Evolutionary conservation across 2,329 filamentous ascomycete species (phyloP).

Genomic region (Colletotrichum scovillei): DNA sequence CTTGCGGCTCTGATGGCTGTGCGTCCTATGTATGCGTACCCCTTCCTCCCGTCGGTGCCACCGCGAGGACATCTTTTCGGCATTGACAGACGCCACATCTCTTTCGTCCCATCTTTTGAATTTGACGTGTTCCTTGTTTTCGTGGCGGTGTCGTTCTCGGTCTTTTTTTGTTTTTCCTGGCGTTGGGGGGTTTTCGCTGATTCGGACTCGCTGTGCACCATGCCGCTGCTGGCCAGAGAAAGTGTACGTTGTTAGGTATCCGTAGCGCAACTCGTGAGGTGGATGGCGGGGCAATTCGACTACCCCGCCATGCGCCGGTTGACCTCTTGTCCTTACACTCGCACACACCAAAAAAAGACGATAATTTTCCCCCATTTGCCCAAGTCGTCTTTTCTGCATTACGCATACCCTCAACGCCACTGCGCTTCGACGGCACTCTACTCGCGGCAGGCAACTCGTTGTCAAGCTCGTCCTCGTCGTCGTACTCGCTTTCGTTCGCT

Average conservation of each 20-base stretch:
- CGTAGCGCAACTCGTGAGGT: not conserved
- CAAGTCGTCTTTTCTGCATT: not conserved
- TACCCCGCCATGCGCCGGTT: slow-evolving; percentile 5
- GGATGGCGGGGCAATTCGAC: slow-evolving; percentile 1
- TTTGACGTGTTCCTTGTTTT: not conserved
- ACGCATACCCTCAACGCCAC: not conserved
- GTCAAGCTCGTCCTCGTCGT: not conserved
- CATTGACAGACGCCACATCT: not conserved
- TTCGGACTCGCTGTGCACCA: not conserved
- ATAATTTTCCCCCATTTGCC: not conserved
- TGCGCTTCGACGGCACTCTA: not conserved
- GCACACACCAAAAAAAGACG: not conserved
- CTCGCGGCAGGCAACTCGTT: not conserved
- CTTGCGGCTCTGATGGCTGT: not conserved
- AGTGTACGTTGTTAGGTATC: too few relatives aligned
- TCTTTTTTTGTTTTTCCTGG: not conserved
- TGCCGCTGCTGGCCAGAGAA: not conserved
- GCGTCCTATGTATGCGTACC: not conserved
- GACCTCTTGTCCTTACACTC: not conserved
- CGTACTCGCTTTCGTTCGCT: not conserved
- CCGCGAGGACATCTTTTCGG: not conserved
- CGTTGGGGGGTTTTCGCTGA: not conserved
- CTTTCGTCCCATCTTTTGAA: not conserved
- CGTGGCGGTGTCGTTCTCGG: too few relatives aligned
- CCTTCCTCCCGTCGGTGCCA: not conserved